Base-by-base conservation (phyloP, 441 rosid genomes). In the Raphanus hybrid region DNA sequence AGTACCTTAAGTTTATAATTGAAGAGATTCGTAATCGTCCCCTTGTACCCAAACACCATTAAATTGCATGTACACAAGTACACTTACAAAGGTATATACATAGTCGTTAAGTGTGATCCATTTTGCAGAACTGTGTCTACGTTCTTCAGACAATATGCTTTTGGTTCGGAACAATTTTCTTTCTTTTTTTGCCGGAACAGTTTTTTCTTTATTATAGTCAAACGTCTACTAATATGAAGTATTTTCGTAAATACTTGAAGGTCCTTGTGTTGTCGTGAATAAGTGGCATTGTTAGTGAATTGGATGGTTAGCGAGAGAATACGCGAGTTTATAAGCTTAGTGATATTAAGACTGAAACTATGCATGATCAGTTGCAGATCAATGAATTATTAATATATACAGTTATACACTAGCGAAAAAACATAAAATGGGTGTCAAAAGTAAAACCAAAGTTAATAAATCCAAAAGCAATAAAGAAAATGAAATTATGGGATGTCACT, bases 71-170 rank as follows among this genome's bases (percentile, higher is more conserved):
- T 48, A 7, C 48, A 60, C 50, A 54, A 62, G 41, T 52, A 52
- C 10, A 68, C 41, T 50, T 62, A 48, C 29, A 23, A 63, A 66
- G 29, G 9, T 23, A 8, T 70, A 37, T 39, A 37, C 20, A 70
- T 16, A 54, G 16, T 26, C 70, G 8, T 41, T 77, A 64, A 77
- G 43, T 77, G 64, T 64, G 76, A 64, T 16, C 32, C 66, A 20
- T 29, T 63, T 27, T 63, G 2, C 8, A 75, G 59, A 76, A 69
- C 48, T 6, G 10, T 77, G 76, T 70, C 67, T 64, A 70, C 66
- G 60, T 71, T 77, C 61, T 77, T 77, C 75, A 54, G 80, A 57
- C 70, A 70, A 70, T 35, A 48, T 6, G 75, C 26, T 10, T 58
- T 3, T 58, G 37, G 20, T 70, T 76, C 29, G 34, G 66, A 52